Base-by-base conservation (phyloP, 2,329 filamentous ascomycete species). In the Fusarium sp. region DNA sequence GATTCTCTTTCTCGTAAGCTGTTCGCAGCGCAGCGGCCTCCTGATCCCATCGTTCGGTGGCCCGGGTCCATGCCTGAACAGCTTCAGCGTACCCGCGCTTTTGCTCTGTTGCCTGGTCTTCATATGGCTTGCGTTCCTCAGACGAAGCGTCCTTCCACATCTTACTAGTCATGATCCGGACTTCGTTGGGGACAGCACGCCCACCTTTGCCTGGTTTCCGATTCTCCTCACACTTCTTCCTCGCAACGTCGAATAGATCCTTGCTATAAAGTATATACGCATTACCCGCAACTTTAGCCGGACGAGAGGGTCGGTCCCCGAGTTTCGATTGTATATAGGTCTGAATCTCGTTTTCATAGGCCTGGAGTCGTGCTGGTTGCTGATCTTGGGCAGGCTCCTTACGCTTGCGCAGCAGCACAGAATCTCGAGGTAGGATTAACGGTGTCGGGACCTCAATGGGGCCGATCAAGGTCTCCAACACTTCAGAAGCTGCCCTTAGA, bases 181-280 rank as follows among this genome's bases (percentile, higher is more conserved):
- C 93, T 78, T 97, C 94, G 77, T 94, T 97, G 11, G 92, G 91
- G 47, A 89, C 87, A 2, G 90, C 85, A 74, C 76, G 77, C 8
- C 92, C 92, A 16, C 89, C 89, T 58, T 91, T 92, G 37, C 89
- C 87, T 7, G 88, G 85, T 62, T 81, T 82, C 74, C 92, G 89
- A n/a, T 88, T 89, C 59, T 91, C 89, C 69, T 93, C 90, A 77
- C 92, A 93, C 53, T 83, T 85, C 69, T 82, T 84, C 62, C 88
- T 86, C 13, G 89, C 90, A 28, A 83, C 82, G n/a, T 94, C 91
- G 78, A 91, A 92, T 77, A 92, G 88, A 8, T 88, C 91, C 75
- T 95, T 97, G 80, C 95, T 96, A 83, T 93, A 99, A 56, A 98
- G 88, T 33, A 97, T 88, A 82, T 97, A 98, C 1, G 96, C 93